Base-by-base conservation (phyloP, 2,329 filamentous ascomycete species). In the Cordyceps cicadae region DNA sequence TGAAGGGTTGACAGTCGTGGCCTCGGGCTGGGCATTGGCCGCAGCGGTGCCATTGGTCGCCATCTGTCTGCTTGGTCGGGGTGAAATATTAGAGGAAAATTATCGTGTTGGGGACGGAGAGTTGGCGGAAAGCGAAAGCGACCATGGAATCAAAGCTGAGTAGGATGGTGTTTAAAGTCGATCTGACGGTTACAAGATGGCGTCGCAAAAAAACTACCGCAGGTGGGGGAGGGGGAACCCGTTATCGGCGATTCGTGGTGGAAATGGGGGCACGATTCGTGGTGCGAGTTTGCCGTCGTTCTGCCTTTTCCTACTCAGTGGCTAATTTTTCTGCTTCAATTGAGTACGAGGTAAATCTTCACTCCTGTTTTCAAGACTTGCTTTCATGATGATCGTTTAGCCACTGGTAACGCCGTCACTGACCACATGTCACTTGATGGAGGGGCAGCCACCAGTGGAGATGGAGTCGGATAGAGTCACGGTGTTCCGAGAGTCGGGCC, bases 1-100 rank as follows among this genome's bases (percentile, higher is more conserved):
- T 61, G 78, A 79, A 64, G 70, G 69, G 59, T 74, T 76, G 64
- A 78, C 77, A 51, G 72, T 72, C 15, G 52, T 46, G 66, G 62
- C 66, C 51, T 68, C 64, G 41, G 71, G 66, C 53, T 70, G 67
- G 67, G 70, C 73, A 21, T 54, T 46, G 51, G 39, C 51, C 64
- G 72, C 70, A 62, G 70, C 64, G 61, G 69, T 70, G 63, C 71
- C 73, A 67, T 76, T 76, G 66, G 72, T 72, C 54, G 76, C 72
- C 77, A 80, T 80, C 62, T 52, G 72, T 59, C 60, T 50, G 59
- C 54, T 26, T 29, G 52, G 34, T 26, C 11, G 6, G 34, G 11
- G 19, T n/a, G 15, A 32, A 15, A 43, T 43, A 17, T 43, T 43
- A n/a, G 39, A 17, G 17, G 15, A 17, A 7, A 17, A 32, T 17